Base-by-base conservation (phyloP, 345 rosid species). In the Eucalyptus victrix region DNA sequence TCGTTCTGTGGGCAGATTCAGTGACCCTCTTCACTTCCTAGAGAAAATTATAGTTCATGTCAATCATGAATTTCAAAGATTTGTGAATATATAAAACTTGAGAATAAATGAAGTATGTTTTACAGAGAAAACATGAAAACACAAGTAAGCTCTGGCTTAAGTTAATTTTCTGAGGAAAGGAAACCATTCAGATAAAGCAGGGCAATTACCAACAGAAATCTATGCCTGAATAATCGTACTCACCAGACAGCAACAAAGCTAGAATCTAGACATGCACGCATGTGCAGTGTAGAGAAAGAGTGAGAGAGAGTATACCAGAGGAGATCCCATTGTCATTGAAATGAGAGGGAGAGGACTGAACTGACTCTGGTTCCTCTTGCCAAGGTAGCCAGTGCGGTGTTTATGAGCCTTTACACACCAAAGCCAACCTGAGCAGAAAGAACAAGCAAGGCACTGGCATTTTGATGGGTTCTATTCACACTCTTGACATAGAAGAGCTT, bases 381-480 rank as follows among this genome's bases (percentile, higher is more conserved):
- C 99, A 6, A 93, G 90, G 90, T 96, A 97, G 88, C 93, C 93
- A 69, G 96, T 95, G 60, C 98, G 97, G 34, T 91, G 90, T 94
- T 97, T 97, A 93, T 97, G 99, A 86, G 96, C 93, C 86, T 96
- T 97, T 88, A 97, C 98, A 89, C 99, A 97, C 85, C 90, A 88
- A 86, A 97, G 97, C 86, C 97, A 92, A 93, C 99, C 96, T 5
- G 99, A 93, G 45, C 97, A 96, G 44, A 95, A 87, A 51, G 94
- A 94, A 88, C 99, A 97, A 72, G 94, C 98, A 11, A 97, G 99
- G 91, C 99, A 97, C 60, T 90, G 95, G 92, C 96, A 96, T 90
- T 96, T 96, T 56, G 95, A 93, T 6, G 91, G 91, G 30, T 94
- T 93, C 67, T 49, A 49, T 72, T 92, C 89, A 90, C 99, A 97